A percentile compares a stretch with the other conserved stretches of the same genome.
Conservation (phyloP, 495 filamentous ascomycete genomes). For the Neurospora sublineolata region DNA sequence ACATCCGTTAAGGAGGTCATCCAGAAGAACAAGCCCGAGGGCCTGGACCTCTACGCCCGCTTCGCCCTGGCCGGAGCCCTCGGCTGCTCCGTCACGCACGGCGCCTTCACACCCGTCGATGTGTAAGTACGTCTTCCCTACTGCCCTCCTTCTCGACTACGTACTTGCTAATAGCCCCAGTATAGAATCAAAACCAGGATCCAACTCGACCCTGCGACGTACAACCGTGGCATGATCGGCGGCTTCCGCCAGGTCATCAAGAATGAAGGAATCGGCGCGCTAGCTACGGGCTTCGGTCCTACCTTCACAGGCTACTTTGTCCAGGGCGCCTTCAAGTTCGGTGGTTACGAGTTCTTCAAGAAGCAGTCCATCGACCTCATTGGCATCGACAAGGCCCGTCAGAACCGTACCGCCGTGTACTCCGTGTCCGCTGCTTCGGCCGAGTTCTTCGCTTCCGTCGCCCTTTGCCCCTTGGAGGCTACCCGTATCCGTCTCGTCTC, state of each 20-base stretch:
- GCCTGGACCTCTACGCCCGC: conserved; percentile 26
- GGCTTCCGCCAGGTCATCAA: conserved; percentile 56
- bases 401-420: conserved; percentile 62
- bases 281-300: conserved; percentile 61
- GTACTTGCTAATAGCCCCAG: conserved; percentile 10
- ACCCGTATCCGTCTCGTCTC: conserved; percentile 67
- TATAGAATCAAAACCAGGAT: conserved; percentile 63
- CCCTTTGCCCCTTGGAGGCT: conserved; percentile 64
- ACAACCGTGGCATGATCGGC: conserved; percentile 61
- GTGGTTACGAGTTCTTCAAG: conserved; percentile 71
- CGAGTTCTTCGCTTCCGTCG: conserved; percentile 64
- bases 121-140: conserved; percentile 61
- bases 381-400: conserved; percentile 51
- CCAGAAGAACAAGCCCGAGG: neutral
- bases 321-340: conserved; percentile 69
- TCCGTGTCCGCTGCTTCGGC: conserved; percentile 57
- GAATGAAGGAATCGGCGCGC: conserved; percentile 57
- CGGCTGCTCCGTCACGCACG: conserved; percentile 79
- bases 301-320: conserved; percentile 66
- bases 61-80: conserved; percentile 76
- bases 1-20: neutral
- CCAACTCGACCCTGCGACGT: conserved; percentile 58
- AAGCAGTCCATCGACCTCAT: conserved; percentile 56
- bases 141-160: neutral
- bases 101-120: conserved; percentile 71